These are phyloP conservation scores for Rhodotorula sp. DNA, from an alignment of 1,284 basidiomycete species.

Conservation along the genomic window DNA sequence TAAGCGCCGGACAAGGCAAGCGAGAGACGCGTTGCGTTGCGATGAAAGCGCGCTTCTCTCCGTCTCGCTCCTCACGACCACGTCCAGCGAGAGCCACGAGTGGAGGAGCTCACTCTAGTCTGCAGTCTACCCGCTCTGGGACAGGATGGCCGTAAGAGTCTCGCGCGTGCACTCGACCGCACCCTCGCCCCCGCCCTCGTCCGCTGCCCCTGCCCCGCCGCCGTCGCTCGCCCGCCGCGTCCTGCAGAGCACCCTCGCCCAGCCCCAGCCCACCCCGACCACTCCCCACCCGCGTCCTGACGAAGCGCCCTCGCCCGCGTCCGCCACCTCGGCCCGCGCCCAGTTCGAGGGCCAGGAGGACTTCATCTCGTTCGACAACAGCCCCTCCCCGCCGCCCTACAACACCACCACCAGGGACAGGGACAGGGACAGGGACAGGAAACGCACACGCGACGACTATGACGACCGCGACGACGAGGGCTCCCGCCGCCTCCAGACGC, in stretches of 20 bases:
- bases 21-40: too few species aligned
- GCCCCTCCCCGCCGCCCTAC: conserved; percentile 7
- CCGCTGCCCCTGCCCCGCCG: background rate
- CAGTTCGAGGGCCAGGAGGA: conserved; percentile 55
- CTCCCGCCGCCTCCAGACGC: conserved; percentile 38
- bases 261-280: background rate
- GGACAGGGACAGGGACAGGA: too few species aligned
- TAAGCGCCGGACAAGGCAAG: too few species aligned
- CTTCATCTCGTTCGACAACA: conserved; percentile 62
- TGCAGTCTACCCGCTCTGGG: too few species aligned
- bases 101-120: too few species aligned
- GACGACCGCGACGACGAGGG: conserved; percentile 23
- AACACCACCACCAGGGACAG: too few species aligned
- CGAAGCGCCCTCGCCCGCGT: background rate
- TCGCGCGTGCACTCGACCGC: background rate
- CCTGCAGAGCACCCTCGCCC: background rate
- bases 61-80: too few species aligned
- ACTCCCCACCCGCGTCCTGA: background rate
- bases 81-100: too few species aligned
- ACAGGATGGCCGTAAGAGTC: background rate
- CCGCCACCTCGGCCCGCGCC: conserved; percentile 5
- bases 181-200: background rate
- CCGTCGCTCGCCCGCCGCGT: background rate
- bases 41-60: too few species aligned
- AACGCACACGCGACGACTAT: conserved; percentile 27